phyloP scores from a whole-genome alignment of 2,329 filamentous ascomycete species.

The Colletotrichum lindemuthianum region DNA sequence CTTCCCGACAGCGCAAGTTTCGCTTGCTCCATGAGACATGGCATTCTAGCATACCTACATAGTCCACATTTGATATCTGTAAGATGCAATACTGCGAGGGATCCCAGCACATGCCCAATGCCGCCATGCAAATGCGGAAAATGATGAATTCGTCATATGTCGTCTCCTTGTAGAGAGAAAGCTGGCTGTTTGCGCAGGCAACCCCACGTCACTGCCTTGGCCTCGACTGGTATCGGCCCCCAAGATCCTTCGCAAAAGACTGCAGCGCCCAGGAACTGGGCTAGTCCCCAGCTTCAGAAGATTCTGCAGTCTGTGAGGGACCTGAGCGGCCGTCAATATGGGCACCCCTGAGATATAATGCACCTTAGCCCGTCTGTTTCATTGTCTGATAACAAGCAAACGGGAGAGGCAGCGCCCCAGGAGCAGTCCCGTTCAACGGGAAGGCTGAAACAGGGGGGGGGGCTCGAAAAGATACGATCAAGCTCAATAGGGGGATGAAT shows the following conservation, averaged over 20 bases:
- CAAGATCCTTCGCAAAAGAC: constrained; percentile 7
- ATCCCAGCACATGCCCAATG: constrained; percentile 20
- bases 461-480: constrained; percentile 7
- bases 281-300: constrained; percentile 36
- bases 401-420: constrained; percentile 11
- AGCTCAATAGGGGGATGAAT: not conserved
- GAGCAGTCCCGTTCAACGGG: not conserved
- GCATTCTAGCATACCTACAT: constrained; percentile 25
- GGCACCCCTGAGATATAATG: constrained; percentile 29
- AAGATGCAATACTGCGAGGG: constrained; percentile 19
- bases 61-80: constrained; percentile 33
- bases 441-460: not conserved
- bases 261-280: constrained; percentile 9
- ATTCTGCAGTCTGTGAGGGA: constrained; percentile 38
- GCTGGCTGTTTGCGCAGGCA: not conserved
- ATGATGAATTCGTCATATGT: not conserved
- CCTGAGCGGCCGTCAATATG: constrained; percentile 38
- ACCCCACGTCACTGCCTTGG: not conserved
- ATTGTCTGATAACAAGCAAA: constrained; percentile 37
- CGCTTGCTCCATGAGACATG: constrained; percentile 1
- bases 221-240: not conserved
- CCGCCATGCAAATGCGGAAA: constrained; percentile 26
- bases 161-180: not conserved
- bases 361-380: constrained; percentile 37
- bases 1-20: no score